phyloP scores from a whole-genome alignment of 2,329 filamentous ascomycete genomes.

The Cladophialophora immunda region DNA sequence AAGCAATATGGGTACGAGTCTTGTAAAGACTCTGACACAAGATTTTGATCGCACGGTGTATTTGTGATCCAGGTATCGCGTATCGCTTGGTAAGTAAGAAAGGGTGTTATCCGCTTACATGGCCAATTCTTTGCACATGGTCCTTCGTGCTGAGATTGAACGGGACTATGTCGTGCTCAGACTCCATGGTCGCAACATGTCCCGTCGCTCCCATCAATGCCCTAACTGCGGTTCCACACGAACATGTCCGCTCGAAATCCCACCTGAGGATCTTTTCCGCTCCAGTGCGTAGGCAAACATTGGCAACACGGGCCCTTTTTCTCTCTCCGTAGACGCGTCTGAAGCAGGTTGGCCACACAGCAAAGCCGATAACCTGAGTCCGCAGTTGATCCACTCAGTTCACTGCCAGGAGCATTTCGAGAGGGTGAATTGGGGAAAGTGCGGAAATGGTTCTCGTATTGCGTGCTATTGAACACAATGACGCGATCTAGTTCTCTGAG shows the following conservation, averaged over 20 bases:
- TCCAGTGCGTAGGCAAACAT: background rate
- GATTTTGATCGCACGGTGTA: background rate
- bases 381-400: background rate
- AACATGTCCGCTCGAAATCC: slow-evolving; percentile 10
- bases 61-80: background rate
- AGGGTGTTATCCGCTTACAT: slow-evolving; percentile 5
- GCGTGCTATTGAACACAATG: slow-evolving; percentile 29
- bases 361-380: background rate
- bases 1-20: background rate
- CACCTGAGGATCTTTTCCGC: slow-evolving; percentile 2
- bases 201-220: background rate
- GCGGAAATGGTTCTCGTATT: slow-evolving; percentile 20
- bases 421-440: background rate
- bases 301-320: background rate
- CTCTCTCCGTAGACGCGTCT: background rate
- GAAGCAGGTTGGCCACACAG: background rate
- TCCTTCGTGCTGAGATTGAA: background rate
- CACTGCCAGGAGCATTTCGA: background rate
- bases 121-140: slow-evolving; percentile 1
- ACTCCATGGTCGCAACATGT: slow-evolving; percentile 4
- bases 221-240: slow-evolving; percentile 7
- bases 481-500: slow-evolving; percentile 11
- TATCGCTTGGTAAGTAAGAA: background rate
- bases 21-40: slow-evolving; percentile 3
- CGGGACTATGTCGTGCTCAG: slow-evolving; percentile 12